phyloP scores from a whole-genome alignment of 225 moss, liverwort and hornwort genomes.

The Thuidium tamariscinum region DNA sequence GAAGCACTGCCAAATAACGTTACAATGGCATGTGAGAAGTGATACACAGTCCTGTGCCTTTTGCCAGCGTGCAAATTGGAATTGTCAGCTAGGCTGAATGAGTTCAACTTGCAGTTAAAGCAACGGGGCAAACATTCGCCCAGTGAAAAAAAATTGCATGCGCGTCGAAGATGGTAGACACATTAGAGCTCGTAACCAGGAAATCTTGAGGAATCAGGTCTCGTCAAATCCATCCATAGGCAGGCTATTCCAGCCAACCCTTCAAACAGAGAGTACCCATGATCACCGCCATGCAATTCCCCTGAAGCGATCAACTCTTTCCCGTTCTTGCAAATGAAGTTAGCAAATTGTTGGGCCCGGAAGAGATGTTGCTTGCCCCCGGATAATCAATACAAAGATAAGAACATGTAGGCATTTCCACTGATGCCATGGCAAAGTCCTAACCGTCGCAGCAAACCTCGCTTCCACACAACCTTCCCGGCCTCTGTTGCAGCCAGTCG shows the following conservation, averaged over 20 bases:
- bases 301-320: constrained; percentile 48
- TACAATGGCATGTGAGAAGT: not conserved
- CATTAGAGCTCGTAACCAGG: constrained; percentile 67
- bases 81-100: not conserved
- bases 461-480: constrained; percentile 81
- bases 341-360: constrained; percentile 67
- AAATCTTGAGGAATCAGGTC: constrained; percentile 53
- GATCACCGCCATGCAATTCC: constrained; percentile 87
- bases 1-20: not conserved
- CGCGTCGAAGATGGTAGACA: not conserved
- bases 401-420: constrained; percentile 83
- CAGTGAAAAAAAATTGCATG: not conserved
- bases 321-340: constrained; percentile 61
- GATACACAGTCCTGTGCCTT: not conserved
- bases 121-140: not conserved
- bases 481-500: constrained; percentile 56
- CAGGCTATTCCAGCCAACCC: constrained; percentile 88
- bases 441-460: constrained; percentile 70
- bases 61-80: not conserved
- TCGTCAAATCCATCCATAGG: constrained; percentile 74
- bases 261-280: constrained; percentile 77
- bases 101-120: not conserved
- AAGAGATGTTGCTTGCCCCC: constrained; percentile 60
- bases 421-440: constrained; percentile 88
- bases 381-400: constrained; percentile 55